Conservation (phyloP, 192 early-diverging fungal genomes). For the Dissophora ornata region DNA sequence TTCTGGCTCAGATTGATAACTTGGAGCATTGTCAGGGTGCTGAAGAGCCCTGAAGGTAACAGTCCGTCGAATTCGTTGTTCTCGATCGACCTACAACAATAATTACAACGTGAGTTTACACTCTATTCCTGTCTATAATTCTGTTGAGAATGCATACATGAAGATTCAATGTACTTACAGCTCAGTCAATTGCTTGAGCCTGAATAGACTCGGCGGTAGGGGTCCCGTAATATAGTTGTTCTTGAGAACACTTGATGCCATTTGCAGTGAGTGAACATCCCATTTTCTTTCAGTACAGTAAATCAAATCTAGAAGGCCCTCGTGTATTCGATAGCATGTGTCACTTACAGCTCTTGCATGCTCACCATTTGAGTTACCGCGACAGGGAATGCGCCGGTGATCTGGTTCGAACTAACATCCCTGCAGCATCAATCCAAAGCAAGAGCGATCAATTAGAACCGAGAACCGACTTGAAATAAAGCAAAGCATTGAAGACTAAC, state of each 20-base stretch:
- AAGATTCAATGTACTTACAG: constrained; percentile 12
- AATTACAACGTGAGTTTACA: neutral
- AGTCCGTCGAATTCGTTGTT: constrained; percentile 46
- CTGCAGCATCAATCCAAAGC: neutral
- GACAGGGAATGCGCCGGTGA: constrained; percentile 22
- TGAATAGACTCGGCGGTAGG: constrained; percentile 10
- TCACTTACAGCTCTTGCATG: constrained; percentile 36
- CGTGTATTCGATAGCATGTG: neutral
- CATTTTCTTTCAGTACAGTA: too few relatives aligned
- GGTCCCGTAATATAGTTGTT: constrained; percentile 40
- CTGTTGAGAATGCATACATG: too few relatives aligned
- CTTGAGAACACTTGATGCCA: constrained; percentile 17
- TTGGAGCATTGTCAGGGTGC: constrained; percentile 20
- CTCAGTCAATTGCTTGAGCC: constrained; percentile 34
- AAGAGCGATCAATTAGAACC: neutral
- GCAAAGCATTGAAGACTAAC: too few relatives aligned
- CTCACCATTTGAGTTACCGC: constrained; percentile 29
- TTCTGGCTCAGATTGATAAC: constrained; percentile 42
- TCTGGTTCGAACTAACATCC: constrained; percentile 38
- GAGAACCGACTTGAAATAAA: too few relatives aligned
- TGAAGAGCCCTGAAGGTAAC: constrained; percentile 17
- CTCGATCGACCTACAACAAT: constrained; percentile 22
- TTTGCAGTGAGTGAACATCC: too few relatives aligned
- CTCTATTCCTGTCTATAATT: too few relatives aligned
- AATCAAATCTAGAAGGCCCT: too few relatives aligned